Conservation (phyloP, 257 asterid genomes). For the Buddleja alternifolia region DNA sequence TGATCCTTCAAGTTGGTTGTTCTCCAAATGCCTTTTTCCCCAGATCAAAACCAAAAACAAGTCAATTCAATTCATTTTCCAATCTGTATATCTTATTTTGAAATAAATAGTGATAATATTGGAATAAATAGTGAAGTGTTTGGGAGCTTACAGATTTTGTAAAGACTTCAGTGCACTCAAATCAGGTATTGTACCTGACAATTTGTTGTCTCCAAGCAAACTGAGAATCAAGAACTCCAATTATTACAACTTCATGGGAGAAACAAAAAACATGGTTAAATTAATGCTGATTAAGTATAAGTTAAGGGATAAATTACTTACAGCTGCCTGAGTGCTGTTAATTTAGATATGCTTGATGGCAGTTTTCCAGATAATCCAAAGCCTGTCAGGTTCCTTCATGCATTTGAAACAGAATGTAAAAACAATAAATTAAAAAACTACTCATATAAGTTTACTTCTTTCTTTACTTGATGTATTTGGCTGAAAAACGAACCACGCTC, state of each 20-base stretch:
- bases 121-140: not conserved
- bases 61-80: not conserved
- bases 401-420: conserved; percentile 12
- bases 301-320: conserved; percentile 45
- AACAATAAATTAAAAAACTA: too few relatives aligned
- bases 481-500: too few relatives aligned
- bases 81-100: not conserved
- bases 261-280: not conserved
- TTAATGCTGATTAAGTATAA: not conserved
- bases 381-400: conserved; percentile 71
- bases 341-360: conserved; percentile 49
- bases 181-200: conserved; percentile 73
- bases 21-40: conserved; percentile 70
- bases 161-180: conserved; percentile 55
- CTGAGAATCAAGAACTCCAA: conserved; percentile 37
- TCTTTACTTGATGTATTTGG: too few relatives aligned
- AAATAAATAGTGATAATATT: not conserved
- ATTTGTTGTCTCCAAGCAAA: conserved; percentile 74
- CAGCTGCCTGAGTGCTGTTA: conserved; percentile 73
- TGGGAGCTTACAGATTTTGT: conserved; percentile 62
- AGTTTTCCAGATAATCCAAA: conserved; percentile 63
- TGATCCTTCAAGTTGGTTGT: conserved; percentile 69
- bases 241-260: conserved; percentile 8
- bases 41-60: conserved; percentile 19
- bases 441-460: too few relatives aligned